A percentile compares a stretch with the other conserved stretches of the same genome.
phyloP scores from a whole-genome alignment of 1,284 basidiomycete species.

The Boletus semigastroideus region DNA sequence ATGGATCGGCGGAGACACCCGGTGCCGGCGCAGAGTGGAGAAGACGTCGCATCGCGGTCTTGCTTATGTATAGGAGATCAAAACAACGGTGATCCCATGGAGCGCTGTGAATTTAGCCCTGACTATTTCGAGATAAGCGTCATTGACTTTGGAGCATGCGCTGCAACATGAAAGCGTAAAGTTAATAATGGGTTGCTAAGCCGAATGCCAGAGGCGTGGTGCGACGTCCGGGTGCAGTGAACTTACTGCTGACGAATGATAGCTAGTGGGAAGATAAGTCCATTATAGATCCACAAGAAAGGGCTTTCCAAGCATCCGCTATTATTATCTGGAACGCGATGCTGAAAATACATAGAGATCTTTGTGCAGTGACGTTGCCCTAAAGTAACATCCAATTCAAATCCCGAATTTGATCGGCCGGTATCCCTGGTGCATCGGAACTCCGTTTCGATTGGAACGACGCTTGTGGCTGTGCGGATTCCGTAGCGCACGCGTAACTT shows the following conservation, averaged over 20 bases:
- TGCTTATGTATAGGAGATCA: conserved; percentile 5
- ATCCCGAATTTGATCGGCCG: not conserved
- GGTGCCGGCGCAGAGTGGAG: not conserved
- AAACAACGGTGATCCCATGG: conserved; percentile 1
- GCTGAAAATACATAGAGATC: not conserved
- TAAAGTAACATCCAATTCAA: not conserved
- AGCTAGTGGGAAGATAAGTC: not conserved
- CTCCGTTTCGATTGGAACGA: not conserved
- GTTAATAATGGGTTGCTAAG: not conserved
- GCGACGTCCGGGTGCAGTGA: not conserved
- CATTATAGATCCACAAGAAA: not conserved
- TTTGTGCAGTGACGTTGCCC: not conserved
- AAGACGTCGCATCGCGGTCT: not conserved
- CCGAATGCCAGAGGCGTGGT: too few species aligned
- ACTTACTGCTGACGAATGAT: not conserved
- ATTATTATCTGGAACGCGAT: not conserved
- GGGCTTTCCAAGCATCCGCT: not conserved
- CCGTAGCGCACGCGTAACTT: not conserved
- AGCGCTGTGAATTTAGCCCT: not conserved
- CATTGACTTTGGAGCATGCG: not conserved
- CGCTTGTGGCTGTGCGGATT: not conserved
- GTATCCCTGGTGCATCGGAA: not conserved
- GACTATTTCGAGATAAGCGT: not conserved
- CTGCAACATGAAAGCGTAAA: not conserved
- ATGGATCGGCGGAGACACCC: conserved; percentile 1